These are phyloP conservation scores for Symbiodinium natans DNA, from an alignment of 73 alveolate genomes.

Conservation along the genomic window DNA sequence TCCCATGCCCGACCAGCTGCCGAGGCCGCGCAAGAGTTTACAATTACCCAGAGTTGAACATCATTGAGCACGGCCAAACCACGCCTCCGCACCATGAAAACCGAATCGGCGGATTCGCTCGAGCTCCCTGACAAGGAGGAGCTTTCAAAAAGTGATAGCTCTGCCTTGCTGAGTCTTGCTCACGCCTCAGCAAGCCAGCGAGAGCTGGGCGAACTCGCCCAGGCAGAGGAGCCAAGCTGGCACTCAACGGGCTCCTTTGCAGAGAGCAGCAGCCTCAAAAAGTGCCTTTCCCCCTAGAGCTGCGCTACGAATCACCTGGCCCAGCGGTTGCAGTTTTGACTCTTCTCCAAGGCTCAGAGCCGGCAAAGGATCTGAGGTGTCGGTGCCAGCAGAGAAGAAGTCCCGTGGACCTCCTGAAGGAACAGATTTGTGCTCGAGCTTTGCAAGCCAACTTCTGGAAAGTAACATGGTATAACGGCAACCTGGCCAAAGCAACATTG, in stretches of 20 bases:
- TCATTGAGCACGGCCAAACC: too few species aligned
- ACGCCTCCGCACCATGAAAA: slow-evolving; percentile 40
- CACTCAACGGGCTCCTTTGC: slow-evolving; percentile 52
- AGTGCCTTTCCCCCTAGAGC: not conserved
- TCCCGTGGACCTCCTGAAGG: slow-evolving; percentile 59
- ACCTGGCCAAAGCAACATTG: too few species aligned
- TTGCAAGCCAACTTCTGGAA: too few species aligned
- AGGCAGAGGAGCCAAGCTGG: slow-evolving; percentile 67
- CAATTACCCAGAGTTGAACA: too few species aligned
- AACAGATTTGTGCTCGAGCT: not conserved
- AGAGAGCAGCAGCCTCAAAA: not conserved
- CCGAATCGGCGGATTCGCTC: slow-evolving; percentile 74
- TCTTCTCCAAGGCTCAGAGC: slow-evolving; percentile 30
- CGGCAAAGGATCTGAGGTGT: slow-evolving; percentile 60
- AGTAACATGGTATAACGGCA: too few species aligned
- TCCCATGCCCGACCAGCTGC: too few species aligned
- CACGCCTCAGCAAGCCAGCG: slow-evolving; percentile 32
- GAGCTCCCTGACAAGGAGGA: slow-evolving; percentile 23
- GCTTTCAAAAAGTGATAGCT: not conserved
- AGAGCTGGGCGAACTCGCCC: slow-evolving; percentile 81
- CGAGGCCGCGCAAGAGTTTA: not conserved
- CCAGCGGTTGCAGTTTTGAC: not conserved
- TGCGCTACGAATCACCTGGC: not conserved
- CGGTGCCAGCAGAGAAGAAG: slow-evolving; percentile 82
- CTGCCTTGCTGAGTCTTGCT: not conserved